Evolutionary conservation across 371 early-diverging fungal species (phyloP).

Genomic region (Apophysomyces elegans): DNA sequence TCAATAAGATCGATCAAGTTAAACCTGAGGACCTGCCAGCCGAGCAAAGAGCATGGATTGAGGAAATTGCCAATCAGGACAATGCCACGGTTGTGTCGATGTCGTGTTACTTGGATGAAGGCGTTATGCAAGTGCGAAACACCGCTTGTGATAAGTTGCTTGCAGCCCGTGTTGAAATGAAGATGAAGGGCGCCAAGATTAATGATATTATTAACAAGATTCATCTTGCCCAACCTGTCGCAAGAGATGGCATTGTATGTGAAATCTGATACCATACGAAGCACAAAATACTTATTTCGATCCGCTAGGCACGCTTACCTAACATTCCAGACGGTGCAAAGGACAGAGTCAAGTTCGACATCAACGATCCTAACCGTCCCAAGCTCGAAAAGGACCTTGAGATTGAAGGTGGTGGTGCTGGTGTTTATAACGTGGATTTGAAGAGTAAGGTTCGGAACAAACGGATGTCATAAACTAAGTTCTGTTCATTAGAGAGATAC

Average conservation of each 20-base stretch:
- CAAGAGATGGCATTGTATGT: constrained; percentile 78
- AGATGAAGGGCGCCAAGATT: constrained; percentile 91
- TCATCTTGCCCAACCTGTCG: constrained; percentile 88
- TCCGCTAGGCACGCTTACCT: constrained; percentile 66
- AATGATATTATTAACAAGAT: constrained; percentile 93
- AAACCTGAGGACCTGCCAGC: constrained; percentile 80
- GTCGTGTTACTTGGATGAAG: constrained; percentile 92
- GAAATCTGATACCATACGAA: background rate
- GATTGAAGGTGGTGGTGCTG: constrained; percentile 90
- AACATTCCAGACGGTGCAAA: constrained; percentile 83
- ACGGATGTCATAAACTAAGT: background rate
- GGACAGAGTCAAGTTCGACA: constrained; percentile 75
- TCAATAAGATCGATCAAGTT: constrained; percentile 97
- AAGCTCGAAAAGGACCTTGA: constrained; percentile 92
- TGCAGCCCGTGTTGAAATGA: constrained; percentile 93
- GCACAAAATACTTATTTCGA: constrained; percentile 20
- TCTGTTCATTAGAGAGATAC: constrained; percentile 66
- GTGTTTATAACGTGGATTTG: constrained; percentile 93
- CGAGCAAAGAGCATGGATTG: constrained; percentile 77
- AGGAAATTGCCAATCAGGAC: constrained; percentile 73
- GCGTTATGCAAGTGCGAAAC: constrained; percentile 96
- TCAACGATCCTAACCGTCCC: constrained; percentile 83
- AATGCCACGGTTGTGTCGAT: constrained; percentile 80
- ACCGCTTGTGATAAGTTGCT: constrained; percentile 93
- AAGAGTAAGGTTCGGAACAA: constrained; percentile 56